Evolutionary conservation across 2,329 filamentous ascomycete species (phyloP).

Genomic region (Colletotrichum sp.): DNA sequence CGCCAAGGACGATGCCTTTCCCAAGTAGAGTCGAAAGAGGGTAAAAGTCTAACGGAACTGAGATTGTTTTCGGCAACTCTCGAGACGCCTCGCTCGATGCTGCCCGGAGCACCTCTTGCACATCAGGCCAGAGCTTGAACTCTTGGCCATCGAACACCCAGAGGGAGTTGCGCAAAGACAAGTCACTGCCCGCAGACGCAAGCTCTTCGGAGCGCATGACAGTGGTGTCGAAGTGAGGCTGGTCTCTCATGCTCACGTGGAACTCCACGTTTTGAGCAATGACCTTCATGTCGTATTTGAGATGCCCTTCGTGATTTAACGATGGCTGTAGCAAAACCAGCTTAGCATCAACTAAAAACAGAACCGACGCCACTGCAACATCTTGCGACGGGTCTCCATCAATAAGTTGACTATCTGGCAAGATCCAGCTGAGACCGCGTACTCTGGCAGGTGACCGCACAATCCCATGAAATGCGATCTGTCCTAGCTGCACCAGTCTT

Average conservation of each 20-base stretch:
- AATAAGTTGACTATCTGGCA: slow-evolving; percentile 86
- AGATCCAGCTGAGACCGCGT: slow-evolving; percentile 91
- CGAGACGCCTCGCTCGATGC: slow-evolving; percentile 68
- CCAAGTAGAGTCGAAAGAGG: slow-evolving; percentile 86
- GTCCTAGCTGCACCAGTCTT: slow-evolving; percentile 89
- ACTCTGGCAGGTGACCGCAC: slow-evolving; percentile 92
- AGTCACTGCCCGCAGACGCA: slow-evolving; percentile 18
- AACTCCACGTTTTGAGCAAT: slow-evolving; percentile 97
- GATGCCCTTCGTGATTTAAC: slow-evolving; percentile 77
- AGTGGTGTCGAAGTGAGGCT: slow-evolving; percentile 53
- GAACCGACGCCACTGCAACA: slow-evolving; percentile 88
- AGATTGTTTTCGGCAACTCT: slow-evolving; percentile 76
- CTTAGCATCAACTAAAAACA: slow-evolving; percentile 98
- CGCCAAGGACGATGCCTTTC: slow-evolving; percentile 88
- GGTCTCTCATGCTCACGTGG: slow-evolving; percentile 90
- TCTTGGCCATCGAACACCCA: slow-evolving; percentile 94
- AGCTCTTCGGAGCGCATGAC: background rate
- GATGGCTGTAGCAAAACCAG: slow-evolving; percentile 90
- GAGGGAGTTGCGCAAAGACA: slow-evolving; percentile 76
- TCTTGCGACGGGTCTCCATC: slow-evolving; percentile 96
- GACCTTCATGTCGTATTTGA: slow-evolving; percentile 98
- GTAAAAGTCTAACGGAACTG: slow-evolving; percentile 92
- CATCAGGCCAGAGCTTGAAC: slow-evolving; percentile 87
- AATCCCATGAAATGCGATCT: slow-evolving; percentile 97
- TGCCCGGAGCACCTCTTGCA: slow-evolving; percentile 81